phyloP scores from a whole-genome alignment of 2,329 filamentous ascomycete species.

The Stromatinia cepivora region DNA sequence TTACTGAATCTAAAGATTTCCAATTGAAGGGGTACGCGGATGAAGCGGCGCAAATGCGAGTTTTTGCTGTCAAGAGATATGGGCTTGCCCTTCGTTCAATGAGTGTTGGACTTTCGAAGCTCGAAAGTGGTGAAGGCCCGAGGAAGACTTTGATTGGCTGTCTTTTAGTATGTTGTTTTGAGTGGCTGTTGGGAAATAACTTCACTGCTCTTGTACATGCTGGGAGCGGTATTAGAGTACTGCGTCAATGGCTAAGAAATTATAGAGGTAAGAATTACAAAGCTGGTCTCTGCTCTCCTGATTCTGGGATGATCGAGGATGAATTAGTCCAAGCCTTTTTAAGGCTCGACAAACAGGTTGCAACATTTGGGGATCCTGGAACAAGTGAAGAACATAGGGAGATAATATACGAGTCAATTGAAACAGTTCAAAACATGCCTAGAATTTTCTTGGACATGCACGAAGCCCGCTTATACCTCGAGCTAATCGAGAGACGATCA shows the following conservation, averaged over 20 bases:
- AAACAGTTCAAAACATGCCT: constrained; percentile 24
- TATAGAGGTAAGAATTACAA: background rate
- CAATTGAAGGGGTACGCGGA: background rate
- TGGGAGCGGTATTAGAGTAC: constrained; percentile 9
- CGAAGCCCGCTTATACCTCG: constrained; percentile 26
- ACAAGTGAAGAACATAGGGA: constrained; percentile 18
- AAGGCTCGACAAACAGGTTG: constrained; percentile 27
- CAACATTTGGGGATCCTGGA: constrained; percentile 19
- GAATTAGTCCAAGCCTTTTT: constrained; percentile 25
- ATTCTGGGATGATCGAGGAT: constrained; percentile 22
- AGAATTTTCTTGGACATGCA: constrained; percentile 9
- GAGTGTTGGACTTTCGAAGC: constrained; percentile 14
- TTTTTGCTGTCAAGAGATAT: constrained; percentile 23
- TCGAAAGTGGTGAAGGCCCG: background rate
- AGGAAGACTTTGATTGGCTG: constrained; percentile 25
- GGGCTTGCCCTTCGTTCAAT: constrained; percentile 23
- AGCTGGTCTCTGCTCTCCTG: constrained; percentile 16
- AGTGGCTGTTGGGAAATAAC: constrained; percentile 21
- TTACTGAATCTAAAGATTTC: constrained; percentile 38
- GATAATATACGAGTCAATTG: constrained; percentile 22
- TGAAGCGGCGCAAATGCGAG: constrained; percentile 13
- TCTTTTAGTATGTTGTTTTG: constrained; percentile 25
- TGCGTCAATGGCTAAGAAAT: constrained; percentile 20
- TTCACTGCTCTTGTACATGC: constrained; percentile 21
- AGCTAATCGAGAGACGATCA: constrained; percentile 28